These are phyloP conservation scores for Pseudopithomyces maydicus DNA, from an alignment of 2,329 filamentous ascomycete species.

Conservation along the genomic window DNA sequence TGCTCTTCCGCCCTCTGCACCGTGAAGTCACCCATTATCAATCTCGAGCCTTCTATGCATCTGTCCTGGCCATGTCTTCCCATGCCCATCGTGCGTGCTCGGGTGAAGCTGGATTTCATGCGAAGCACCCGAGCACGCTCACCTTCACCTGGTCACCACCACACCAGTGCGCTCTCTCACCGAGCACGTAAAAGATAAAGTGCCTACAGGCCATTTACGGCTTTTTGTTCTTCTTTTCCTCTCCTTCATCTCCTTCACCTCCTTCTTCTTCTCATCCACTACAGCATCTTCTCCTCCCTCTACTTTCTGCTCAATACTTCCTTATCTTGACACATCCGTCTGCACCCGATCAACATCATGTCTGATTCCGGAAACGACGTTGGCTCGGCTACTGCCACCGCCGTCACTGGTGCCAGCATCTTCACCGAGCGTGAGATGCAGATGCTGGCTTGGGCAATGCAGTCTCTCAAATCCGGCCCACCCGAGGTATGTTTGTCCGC, in stretches of 20 bases:
- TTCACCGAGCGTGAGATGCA: conserved; percentile 45
- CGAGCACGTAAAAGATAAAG: neutral
- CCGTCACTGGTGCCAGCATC: conserved; percentile 9
- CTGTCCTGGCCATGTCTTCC: too few relatives aligned
- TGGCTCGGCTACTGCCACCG: neutral
- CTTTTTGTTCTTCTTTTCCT: too few relatives aligned
- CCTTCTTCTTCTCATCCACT: neutral
- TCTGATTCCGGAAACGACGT: conserved; percentile 25
- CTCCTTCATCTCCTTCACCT: neutral
- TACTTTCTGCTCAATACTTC: neutral
- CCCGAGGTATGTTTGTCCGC: conserved; percentile 30
- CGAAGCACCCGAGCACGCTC: conserved; percentile 10
- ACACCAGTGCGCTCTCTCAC: neutral
- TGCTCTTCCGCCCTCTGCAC: too few relatives aligned
- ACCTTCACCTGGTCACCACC: conserved; percentile 16
- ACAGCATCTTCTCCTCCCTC: conserved; percentile 20
- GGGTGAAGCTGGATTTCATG: conserved; percentile 9
- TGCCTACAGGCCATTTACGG: too few relatives aligned
- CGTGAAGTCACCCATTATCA: too few relatives aligned
- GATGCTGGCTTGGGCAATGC: conserved; percentile 43
- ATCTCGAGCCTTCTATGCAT: too few relatives aligned
- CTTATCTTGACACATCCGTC: neutral
- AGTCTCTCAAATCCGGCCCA: conserved; percentile 43
- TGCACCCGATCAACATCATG: conserved; percentile 20
- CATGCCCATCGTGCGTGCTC: neutral